Conservation (phyloP, 179 eudicot species). For the Beta macrorhiza region DNA sequence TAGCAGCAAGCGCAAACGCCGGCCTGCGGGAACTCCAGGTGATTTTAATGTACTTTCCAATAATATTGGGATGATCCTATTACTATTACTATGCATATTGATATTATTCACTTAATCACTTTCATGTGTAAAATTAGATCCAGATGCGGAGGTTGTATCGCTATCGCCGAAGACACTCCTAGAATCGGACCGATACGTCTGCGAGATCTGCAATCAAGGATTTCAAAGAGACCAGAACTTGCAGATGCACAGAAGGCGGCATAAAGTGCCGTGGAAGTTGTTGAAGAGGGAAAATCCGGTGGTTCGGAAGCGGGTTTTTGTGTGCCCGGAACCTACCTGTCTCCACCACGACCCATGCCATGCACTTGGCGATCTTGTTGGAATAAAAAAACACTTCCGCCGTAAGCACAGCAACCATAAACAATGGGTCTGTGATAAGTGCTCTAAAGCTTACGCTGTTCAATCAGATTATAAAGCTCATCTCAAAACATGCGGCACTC, state of each 20-base stretch:
- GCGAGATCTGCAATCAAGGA: conserved; percentile 98
- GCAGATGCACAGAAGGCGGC: conserved; percentile 90
- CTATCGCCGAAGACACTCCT: conserved; percentile 76
- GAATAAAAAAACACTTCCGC: conserved; percentile 84
- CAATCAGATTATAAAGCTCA: conserved; percentile 96
- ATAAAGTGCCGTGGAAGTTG: conserved; percentile 92
- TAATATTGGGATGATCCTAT: too few species aligned
- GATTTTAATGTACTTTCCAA: background rate
- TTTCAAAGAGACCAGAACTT: conserved; percentile 95
- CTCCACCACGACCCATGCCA: conserved; percentile 90
- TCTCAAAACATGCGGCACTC: conserved; percentile 91
- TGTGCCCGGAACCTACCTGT: conserved; percentile 88
- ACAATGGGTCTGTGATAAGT: conserved; percentile 91
- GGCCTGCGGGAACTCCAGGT: conserved; percentile 99
- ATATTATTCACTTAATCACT: background rate
- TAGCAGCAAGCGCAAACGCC: conserved; percentile 53
- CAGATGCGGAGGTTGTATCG: conserved; percentile 93
- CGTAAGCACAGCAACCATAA: conserved; percentile 82
- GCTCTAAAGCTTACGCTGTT: conserved; percentile 89
- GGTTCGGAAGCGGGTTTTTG: conserved; percentile 67
- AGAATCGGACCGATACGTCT: conserved; percentile 82
- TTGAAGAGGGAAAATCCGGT: conserved; percentile 69
- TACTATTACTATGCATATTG: background rate
- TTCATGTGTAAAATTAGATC: conserved; percentile 45
- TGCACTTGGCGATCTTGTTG: conserved; percentile 91